phyloP scores from a whole-genome alignment of 2,329 filamentous ascomycete genomes.

The Calonectria multiphialidica region DNA sequence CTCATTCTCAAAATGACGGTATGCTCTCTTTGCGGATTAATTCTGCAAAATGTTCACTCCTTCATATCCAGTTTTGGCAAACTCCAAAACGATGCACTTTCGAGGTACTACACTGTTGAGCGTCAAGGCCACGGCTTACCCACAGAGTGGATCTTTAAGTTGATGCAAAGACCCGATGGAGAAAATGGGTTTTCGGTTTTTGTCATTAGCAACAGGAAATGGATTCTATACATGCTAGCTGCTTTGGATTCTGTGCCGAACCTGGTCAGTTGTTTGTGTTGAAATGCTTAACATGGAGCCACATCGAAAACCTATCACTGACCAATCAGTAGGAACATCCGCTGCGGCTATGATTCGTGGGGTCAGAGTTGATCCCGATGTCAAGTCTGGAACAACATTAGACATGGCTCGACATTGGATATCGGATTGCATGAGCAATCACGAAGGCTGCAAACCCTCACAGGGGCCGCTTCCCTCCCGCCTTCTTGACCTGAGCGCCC shows the following conservation, averaged over 20 bases:
- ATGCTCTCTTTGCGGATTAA: not conserved
- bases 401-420: not conserved
- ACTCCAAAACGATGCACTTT: not conserved
- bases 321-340: not conserved
- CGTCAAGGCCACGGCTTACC: not conserved
- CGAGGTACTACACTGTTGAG: not conserved
- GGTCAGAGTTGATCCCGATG: not conserved
- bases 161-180: slow-evolving; percentile 9
- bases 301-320: not conserved
- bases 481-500: slow-evolving; percentile 2
- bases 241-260: slow-evolving; percentile 20
- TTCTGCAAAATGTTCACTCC: not conserved
- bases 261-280: not conserved
- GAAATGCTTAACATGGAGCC: not conserved
- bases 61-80: not conserved
- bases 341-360: not conserved
- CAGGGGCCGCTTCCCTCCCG: slow-evolving; percentile 10
- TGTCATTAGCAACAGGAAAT: not conserved
- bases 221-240: not conserved
- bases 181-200: slow-evolving; percentile 18
- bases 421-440: not conserved
- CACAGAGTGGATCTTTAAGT: not conserved
- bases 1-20: not conserved
- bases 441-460: not conserved
- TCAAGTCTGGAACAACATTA: not conserved